Base-by-base conservation (phyloP, 352 stramenopile species). In the Pythium diclinum region DNA sequence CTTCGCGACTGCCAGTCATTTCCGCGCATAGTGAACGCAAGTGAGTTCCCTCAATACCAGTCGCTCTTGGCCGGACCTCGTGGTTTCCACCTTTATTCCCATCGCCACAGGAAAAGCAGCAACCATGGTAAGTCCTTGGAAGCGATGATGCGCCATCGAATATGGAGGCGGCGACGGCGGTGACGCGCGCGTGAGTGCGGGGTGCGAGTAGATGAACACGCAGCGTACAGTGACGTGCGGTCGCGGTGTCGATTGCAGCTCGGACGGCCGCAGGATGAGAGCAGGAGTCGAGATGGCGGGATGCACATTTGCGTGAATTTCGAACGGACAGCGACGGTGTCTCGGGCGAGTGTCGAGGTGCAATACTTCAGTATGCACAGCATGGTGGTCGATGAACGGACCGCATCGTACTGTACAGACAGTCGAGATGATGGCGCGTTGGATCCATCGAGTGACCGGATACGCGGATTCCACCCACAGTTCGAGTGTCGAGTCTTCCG, bases 41-140 rank as follows among this genome's bases (percentile, higher is more conserved):
- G 78, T 78, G 70, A 79, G 46, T 61, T 52, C 46, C 46, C 59
- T 68, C 74, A 75, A 65, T 69, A 73, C 70, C 74, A 73, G 59
- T 78, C 65, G 59, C 72, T 67, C 59, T 32, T 17, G 47, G 42
- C 28, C 57, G 48, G 59, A 63, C 67, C 72, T 62, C 36, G 6
- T 48, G 60, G 65, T 71, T 73, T 72, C 75, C 79, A 88, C 61
- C 75, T 88, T 88, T 87, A 75, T 85, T 87, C 79, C 78, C 82
- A 88, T 73, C 65, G 76, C 77, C 76, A 88, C 85, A 91, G 82
- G 75, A 91, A 91, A 91, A 91, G 82, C 82, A 91, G 85, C 78
- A 83, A 88, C 79, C 79, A 91, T 91, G 82, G 82, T 91, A 71
- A 75, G 82, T 71, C 56, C 38, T 19, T 38, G 46, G 40, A 48